A percentile compares a stretch with the other conserved stretches of the same genome.
Conservation (phyloP, 2,329 filamentous ascomycete species). For the Phialophora chinensis region DNA sequence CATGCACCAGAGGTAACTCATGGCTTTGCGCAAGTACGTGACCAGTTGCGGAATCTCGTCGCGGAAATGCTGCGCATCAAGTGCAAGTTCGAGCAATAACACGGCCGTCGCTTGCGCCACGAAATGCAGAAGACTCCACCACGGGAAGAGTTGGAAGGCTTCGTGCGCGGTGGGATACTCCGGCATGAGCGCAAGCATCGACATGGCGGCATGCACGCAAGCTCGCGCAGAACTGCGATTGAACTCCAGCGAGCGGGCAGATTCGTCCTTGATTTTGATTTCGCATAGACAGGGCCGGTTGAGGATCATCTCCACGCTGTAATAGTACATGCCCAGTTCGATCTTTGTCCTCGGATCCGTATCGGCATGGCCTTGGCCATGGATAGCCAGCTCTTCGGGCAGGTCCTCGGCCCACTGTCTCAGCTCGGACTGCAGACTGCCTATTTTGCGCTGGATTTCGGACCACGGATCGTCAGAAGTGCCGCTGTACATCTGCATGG, state of each 20-base stretch:
- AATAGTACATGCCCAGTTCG: slow-evolving; percentile 39
- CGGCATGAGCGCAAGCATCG: slow-evolving; percentile 39
- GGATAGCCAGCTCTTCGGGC: slow-evolving; percentile 3
- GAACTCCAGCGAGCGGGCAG: slow-evolving; percentile 29
- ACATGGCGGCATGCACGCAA: slow-evolving; percentile 41
- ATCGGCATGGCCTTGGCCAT: slow-evolving; percentile 2
- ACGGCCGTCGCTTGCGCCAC: slow-evolving; percentile 41
- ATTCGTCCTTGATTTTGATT: slow-evolving; percentile 39
- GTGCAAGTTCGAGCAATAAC: slow-evolving; percentile 40
- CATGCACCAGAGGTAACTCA: slow-evolving; percentile 37
- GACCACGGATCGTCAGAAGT: slow-evolving; percentile 28
- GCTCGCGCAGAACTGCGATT: slow-evolving; percentile 34
- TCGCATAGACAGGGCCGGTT: slow-evolving; percentile 43
- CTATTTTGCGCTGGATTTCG: slow-evolving; percentile 31
- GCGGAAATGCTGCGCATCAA: slow-evolving; percentile 37
- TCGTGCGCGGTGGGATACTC: slow-evolving; percentile 37
- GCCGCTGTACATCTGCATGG: slow-evolving; percentile 25
- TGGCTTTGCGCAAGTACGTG: slow-evolving; percentile 39
- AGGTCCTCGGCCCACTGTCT: slow-evolving; percentile 28
- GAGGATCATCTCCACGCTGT: slow-evolving; percentile 41
- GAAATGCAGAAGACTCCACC: slow-evolving; percentile 43
- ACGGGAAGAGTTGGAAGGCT: slow-evolving; percentile 38
- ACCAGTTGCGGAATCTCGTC: slow-evolving; percentile 34
- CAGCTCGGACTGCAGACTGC: slow-evolving; percentile 31
- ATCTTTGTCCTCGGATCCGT: slow-evolving; percentile 35